phyloP scores from a whole-genome alignment of 1,284 basidiomycete genomes.

The Ceratobasidium papillatum region DNA sequence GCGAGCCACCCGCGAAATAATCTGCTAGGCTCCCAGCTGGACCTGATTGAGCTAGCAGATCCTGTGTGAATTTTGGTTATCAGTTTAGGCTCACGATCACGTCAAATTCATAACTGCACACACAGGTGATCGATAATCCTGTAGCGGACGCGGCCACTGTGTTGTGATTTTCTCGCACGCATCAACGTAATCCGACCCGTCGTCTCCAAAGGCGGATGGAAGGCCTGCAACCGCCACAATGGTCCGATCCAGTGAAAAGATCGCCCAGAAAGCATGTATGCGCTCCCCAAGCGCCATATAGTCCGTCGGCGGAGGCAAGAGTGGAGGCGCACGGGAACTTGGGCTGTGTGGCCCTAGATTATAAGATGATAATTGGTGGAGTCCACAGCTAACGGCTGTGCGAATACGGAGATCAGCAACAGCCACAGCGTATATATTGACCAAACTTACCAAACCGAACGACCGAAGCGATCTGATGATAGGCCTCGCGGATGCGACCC shows the following conservation, averaged over 20 bases:
- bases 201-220: slow-evolving; percentile 27
- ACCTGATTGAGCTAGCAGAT: neutral
- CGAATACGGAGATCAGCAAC: neutral
- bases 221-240: neutral
- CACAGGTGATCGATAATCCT: slow-evolving; percentile 22
- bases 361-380: slow-evolving; percentile 9
- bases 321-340: neutral
- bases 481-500: slow-evolving; percentile 29
- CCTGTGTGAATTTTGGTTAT: neutral
- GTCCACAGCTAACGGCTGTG: slow-evolving; percentile 30
- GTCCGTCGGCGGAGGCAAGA: slow-evolving; percentile 11
- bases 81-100: neutral
- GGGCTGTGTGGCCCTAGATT: slow-evolving; percentile 25
- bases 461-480: slow-evolving; percentile 28
- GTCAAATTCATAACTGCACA: neutral
- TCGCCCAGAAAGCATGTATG: slow-evolving; percentile 36
- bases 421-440: neutral
- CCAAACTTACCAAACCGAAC: slow-evolving; percentile 29
- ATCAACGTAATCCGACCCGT: slow-evolving; percentile 9
- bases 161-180: slow-evolving; percentile 17
- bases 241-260: slow-evolving; percentile 13
- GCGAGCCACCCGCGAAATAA: slow-evolving; percentile 5
- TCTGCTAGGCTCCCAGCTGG: slow-evolving; percentile 1
- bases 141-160: slow-evolving; percentile 6
- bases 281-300: slow-evolving; percentile 22